Percentiles rank a stretch among this genome's conserved stretches.
Conservation (phyloP, 345 rosid species). For the Gossypium bickii region DNA sequence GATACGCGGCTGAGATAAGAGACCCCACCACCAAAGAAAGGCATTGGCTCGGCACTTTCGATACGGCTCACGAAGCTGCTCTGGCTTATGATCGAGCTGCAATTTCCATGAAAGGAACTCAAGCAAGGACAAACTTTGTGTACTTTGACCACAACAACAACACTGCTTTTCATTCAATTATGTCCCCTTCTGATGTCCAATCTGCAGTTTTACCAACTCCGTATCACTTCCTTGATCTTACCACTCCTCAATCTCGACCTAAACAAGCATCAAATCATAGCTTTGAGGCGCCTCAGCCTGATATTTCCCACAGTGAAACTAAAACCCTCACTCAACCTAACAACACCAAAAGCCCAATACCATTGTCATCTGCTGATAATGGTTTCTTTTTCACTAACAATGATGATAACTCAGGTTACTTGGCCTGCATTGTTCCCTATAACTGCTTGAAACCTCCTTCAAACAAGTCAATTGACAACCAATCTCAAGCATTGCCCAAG, state of each 20-base stretch:
- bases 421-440: constrained; percentile 90
- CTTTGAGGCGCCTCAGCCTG: constrained; percentile 22
- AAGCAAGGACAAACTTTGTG: constrained; percentile 84
- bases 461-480: constrained; percentile 15
- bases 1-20: constrained; percentile 94
- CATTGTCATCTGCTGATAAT: constrained; percentile 18
- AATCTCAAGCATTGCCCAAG: constrained; percentile 16
- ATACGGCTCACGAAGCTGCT: constrained; percentile 97
- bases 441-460: constrained; percentile 81
- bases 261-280: constrained; percentile 18
- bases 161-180: constrained; percentile 37
- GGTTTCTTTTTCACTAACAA: constrained; percentile 39
- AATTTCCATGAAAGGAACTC: constrained; percentile 88
- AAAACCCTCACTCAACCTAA: constrained; percentile 15
- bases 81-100: constrained; percentile 97
- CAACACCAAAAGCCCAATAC: neutral
- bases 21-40: constrained; percentile 97
- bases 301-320: constrained; percentile 10
- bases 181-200: constrained; percentile 46
- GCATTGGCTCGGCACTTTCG: constrained; percentile 97
- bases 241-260: constrained; percentile 4
- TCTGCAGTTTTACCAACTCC: constrained; percentile 35
- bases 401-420: constrained; percentile 68
- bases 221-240: constrained; percentile 21
- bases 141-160: constrained; percentile 40